Conservation (phyloP, 23 red algal species). For the Gracilariopsis chorda region DNA sequence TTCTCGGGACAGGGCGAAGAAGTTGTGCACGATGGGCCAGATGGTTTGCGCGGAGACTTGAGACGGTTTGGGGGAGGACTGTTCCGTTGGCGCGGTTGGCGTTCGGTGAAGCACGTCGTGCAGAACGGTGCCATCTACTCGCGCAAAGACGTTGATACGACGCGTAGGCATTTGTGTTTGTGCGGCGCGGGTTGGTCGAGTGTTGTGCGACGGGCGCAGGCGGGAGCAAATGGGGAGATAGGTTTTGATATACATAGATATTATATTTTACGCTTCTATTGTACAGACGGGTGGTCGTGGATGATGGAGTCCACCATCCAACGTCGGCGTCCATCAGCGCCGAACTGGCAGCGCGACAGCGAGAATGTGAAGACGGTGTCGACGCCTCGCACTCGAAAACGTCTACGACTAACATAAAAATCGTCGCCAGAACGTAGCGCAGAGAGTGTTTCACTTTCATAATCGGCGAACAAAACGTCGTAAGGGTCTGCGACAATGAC, state of each 20-base stretch:
- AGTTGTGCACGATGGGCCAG: constrained; percentile 55
- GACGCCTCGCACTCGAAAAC: not conserved
- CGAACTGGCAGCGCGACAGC: constrained; percentile 33
- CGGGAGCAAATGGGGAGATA: not conserved
- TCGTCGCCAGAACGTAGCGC: constrained; percentile 39
- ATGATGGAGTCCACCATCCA: constrained; percentile 85
- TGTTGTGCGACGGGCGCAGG: no score
- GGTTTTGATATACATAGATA: not conserved
- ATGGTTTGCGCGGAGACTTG: not conserved
- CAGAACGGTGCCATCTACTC: constrained; percentile 8
- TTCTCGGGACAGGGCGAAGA: constrained; percentile 41
- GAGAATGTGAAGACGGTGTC: constrained; percentile 52
- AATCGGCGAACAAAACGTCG: constrained; percentile 52
- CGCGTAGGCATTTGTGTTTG: not conserved
- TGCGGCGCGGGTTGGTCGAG: no score
- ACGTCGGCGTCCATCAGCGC: constrained; percentile 3
- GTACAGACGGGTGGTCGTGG: constrained; percentile 47
- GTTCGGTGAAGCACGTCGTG: not conserved
- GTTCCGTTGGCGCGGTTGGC: not conserved
- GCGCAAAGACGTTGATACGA: constrained; percentile 47
- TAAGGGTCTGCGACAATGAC: constrained; percentile 61
- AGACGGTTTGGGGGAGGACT: not conserved
- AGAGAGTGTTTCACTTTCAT: constrained; percentile 30
- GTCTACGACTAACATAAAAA: constrained; percentile 45
- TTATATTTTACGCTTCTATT: not conserved